Conservation (phyloP, 192 early-diverging fungal species). For the Entomortierella beljakovae region DNA sequence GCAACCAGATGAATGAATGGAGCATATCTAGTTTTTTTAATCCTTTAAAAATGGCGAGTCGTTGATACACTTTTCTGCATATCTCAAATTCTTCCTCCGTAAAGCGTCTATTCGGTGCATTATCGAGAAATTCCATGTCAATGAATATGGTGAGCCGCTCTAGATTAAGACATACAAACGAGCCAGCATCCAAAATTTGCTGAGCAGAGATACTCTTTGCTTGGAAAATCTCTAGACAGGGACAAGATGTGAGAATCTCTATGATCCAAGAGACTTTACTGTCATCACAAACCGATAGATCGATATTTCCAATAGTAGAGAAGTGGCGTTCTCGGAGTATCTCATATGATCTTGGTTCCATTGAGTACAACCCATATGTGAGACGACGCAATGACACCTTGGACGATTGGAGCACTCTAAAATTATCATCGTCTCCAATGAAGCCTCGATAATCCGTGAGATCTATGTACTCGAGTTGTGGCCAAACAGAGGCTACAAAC, state of each 20-base stretch:
- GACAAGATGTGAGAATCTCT: slow-evolving; percentile 5
- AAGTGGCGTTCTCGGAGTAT: slow-evolving; percentile 4
- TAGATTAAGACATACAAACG: slow-evolving; percentile 10
- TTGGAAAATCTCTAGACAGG: not conserved
- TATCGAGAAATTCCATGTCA: slow-evolving; percentile 15
- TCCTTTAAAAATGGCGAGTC: not conserved
- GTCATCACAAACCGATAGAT: not conserved
- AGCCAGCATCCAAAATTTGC: not conserved
- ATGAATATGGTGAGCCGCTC: slow-evolving; percentile 4
- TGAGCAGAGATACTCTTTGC: not conserved
- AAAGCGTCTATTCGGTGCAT: not conserved
- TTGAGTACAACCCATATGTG: not conserved
- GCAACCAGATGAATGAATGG: not conserved
- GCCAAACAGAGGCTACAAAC: slow-evolving; percentile 8
- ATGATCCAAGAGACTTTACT: not conserved
- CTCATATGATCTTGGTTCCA: not conserved
- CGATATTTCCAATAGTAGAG: no score
- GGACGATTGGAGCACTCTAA: not conserved
- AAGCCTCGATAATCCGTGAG: not conserved
- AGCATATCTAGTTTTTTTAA: not conserved
- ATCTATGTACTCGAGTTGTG: slow-evolving; percentile 2
- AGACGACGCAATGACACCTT: slow-evolving; percentile 4
- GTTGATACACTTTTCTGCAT: slow-evolving; percentile 3
- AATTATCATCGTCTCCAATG: not conserved
- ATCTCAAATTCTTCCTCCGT: not conserved